These are phyloP conservation scores for Elongisporangium prolatum DNA, from an alignment of 352 stramenopile species.

Conservation along the genomic window DNA sequence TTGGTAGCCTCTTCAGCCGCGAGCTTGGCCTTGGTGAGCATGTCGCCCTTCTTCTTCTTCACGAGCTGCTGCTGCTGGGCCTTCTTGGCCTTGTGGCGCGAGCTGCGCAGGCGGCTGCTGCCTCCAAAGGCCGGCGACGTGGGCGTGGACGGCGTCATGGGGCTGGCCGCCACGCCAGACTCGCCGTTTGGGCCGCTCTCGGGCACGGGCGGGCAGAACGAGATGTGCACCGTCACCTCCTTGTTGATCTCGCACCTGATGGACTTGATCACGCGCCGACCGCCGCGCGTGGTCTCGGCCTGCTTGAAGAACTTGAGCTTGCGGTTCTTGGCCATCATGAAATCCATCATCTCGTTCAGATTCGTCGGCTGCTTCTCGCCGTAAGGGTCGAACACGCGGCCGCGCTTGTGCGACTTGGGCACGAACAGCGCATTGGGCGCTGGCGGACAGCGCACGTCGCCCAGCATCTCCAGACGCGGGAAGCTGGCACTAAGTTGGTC, in stretches of 20 bases:
- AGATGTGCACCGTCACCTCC: conserved; percentile 78
- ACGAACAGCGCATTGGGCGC: conserved; percentile 66
- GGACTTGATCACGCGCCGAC: conserved; percentile 81
- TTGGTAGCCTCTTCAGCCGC: conserved; percentile 83
- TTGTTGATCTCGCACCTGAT: conserved; percentile 87
- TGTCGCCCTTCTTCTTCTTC: conserved; percentile 85
- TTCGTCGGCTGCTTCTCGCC: conserved; percentile 79
- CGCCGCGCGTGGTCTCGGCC: conserved; percentile 75
- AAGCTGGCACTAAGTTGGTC: conserved; percentile 68
- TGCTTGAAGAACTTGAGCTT: conserved; percentile 90
- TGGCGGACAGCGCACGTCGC: conserved; percentile 71
- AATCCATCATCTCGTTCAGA: conserved; percentile 89
- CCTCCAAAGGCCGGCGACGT: conserved; percentile 72
- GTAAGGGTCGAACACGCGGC: conserved; percentile 76
- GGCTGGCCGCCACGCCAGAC: conserved; percentile 69
- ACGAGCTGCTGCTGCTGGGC: conserved; percentile 67
- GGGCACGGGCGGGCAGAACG: conserved; percentile 75
- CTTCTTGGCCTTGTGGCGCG: conserved; percentile 84
- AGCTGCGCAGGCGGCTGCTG: conserved; percentile 55
- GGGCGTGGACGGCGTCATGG: conserved; percentile 84
- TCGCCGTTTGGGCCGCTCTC: conserved; percentile 80
- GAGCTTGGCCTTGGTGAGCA: conserved; percentile 84
- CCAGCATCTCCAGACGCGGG: conserved; percentile 77
- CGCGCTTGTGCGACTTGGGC: conserved; percentile 79
- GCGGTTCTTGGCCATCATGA: conserved; percentile 84